Evolutionary conservation across 1,139 yeast genomes (phyloP).

Genomic region (Yamadazyma diospyri): DNA sequence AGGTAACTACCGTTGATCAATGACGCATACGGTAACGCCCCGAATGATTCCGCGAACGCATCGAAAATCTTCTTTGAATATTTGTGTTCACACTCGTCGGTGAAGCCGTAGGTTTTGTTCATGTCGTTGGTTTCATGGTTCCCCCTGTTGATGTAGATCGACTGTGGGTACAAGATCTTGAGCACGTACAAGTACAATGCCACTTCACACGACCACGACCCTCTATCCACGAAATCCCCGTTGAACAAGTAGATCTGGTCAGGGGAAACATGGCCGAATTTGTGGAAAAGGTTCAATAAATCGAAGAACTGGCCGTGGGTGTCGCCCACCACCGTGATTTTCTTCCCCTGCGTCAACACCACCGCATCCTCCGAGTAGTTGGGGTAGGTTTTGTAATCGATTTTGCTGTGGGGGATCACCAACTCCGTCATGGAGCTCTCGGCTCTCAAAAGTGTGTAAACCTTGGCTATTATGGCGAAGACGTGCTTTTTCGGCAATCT

Average conservation of each 20-base stretch:
- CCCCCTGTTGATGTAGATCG: constrained; percentile 81
- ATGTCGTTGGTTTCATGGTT: constrained; percentile 96
- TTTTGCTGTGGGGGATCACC: constrained; percentile 35
- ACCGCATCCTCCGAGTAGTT: constrained; percentile 17
- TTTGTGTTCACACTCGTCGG: constrained; percentile 91
- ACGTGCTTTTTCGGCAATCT: constrained; percentile 77
- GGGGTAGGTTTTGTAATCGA: constrained; percentile 8
- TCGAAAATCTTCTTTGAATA: constrained; percentile 81
- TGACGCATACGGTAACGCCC: constrained; percentile 82
- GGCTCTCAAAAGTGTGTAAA: constrained; percentile 55
- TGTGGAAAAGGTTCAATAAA: constrained; percentile 70
- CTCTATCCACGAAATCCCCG: constrained; percentile 98
- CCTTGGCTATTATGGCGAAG: constrained; percentile 76
- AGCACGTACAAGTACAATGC: constrained; percentile 77
- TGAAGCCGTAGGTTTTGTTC: constrained; percentile 96
- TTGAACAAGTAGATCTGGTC: constrained; percentile 84
- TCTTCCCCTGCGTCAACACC: constrained; percentile 27
- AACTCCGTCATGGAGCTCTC: constrained; percentile 82
- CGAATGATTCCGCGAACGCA: constrained; percentile 83
- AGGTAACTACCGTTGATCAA: constrained; percentile 73
- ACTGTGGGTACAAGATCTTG: constrained; percentile 74
- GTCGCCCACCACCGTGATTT: constrained; percentile 89
- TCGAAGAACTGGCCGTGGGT: constrained; percentile 97
- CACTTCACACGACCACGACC: constrained; percentile 97
- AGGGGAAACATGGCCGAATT: constrained; percentile 64